A percentile compares a stretch with the other conserved stretches of the same genome.
Evolutionary conservation across 352 stramenopile genomes (phyloP).

Genomic region (Phytopythium delawarense): DNA sequence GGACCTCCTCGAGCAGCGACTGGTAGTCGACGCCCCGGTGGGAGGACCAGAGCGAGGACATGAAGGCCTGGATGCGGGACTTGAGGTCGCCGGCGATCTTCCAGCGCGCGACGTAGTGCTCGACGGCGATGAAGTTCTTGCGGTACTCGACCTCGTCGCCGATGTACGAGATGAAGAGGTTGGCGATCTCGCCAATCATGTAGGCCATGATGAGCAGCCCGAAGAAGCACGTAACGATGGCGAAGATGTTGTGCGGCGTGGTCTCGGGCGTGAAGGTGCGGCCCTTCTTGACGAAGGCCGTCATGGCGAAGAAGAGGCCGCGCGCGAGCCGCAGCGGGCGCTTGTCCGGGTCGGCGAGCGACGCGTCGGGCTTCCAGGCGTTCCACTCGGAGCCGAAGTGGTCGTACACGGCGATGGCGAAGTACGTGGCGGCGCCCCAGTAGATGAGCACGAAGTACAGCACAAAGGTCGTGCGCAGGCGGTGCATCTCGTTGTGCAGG

Average conservation of each 20-base stretch:
- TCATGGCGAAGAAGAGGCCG: constrained; percentile 51
- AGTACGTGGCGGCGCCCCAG: constrained; percentile 55
- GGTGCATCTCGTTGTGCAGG: constrained; percentile 58
- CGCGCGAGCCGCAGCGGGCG: constrained; percentile 39
- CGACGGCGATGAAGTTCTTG: constrained; percentile 66
- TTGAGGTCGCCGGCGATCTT: constrained; percentile 43
- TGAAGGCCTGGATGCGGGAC: constrained; percentile 37
- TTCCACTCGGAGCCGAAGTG: constrained; percentile 44
- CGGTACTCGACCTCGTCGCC: constrained; percentile 64
- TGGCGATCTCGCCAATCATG: constrained; percentile 72
- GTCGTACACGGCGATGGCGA: constrained; percentile 43
- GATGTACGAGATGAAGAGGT: constrained; percentile 70
- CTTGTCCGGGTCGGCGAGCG: constrained; percentile 28
- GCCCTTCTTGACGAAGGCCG: constrained; percentile 64
- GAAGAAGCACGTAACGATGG: constrained; percentile 48
- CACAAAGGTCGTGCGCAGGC: constrained; percentile 34
- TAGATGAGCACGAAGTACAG: constrained; percentile 61
- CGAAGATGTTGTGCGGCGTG: constrained; percentile 41
- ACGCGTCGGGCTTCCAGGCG: constrained; percentile 33
- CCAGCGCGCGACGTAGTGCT: constrained; percentile 50
- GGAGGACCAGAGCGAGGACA: constrained; percentile 61
- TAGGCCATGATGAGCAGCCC: constrained; percentile 57
- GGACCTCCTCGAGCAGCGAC: constrained; percentile 45
- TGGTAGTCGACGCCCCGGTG: constrained; percentile 63
- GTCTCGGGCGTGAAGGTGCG: constrained; percentile 44